A percentile compares a stretch with the other conserved stretches of the same genome.
These are phyloP conservation scores for Pseudocercospora musae DNA, from an alignment of 2,329 filamentous ascomycete species.

Conservation along the genomic window DNA sequence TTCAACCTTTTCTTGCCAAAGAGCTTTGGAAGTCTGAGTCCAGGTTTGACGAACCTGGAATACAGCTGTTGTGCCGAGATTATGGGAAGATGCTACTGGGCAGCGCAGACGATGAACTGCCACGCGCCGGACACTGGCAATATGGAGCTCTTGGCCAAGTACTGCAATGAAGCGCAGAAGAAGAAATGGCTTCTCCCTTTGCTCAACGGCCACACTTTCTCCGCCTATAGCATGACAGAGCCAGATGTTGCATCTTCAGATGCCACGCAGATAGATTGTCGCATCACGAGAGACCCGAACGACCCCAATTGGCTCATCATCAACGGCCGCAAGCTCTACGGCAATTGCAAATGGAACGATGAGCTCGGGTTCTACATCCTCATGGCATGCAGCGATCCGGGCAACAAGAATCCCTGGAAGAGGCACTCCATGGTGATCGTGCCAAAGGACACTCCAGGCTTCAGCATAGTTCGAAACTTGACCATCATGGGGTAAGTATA, in stretches of 20 bases:
- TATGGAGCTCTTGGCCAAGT: slow-evolving; percentile 50
- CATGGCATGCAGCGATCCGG: slow-evolving; percentile 84
- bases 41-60: slow-evolving; percentile 47
- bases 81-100: slow-evolving; percentile 48
- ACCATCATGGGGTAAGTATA: slow-evolving; percentile 69
- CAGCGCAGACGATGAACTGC: slow-evolving; percentile 37
- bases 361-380: slow-evolving; percentile 89
- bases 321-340: slow-evolving; percentile 99
- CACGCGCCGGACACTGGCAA: slow-evolving; percentile 48
- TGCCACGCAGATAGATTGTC: slow-evolving; percentile 49
- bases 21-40: slow-evolving; percentile 36
- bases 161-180: slow-evolving; percentile 48
- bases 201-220: slow-evolving; percentile 45
- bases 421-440: slow-evolving; percentile 93
- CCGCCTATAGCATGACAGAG: slow-evolving; percentile 52
- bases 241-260: slow-evolving; percentile 48
- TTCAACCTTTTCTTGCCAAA: slow-evolving; percentile 27
- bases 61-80: slow-evolving; percentile 47
- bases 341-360: slow-evolving; percentile 85
- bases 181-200: slow-evolving; percentile 48
- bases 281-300: slow-evolving; percentile 65
- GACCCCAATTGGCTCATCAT: slow-evolving; percentile 86
- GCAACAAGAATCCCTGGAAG: slow-evolving; percentile 72
- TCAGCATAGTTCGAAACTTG: slow-evolving; percentile 90
- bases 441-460: slow-evolving; percentile 75